Base-by-base conservation (phyloP, 257 asterid species). In the Capsicum rhomboideum region DNA sequence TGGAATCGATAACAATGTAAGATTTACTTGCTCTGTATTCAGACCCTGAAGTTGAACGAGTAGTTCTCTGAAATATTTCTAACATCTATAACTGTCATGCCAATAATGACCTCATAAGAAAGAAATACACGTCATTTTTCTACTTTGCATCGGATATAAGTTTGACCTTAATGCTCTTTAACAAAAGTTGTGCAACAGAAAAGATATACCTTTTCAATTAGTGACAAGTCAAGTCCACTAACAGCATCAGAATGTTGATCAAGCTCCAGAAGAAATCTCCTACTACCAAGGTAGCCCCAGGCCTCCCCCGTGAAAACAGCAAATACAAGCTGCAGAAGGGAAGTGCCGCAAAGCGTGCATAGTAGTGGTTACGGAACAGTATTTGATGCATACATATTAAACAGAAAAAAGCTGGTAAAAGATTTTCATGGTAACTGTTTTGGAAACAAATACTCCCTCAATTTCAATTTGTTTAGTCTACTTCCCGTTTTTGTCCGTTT, bases 251-350 rank as follows among this genome's bases (percentile, higher is more conserved):
- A 91, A 53, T 91, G 94, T 85, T 86, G 92, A 85, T 97, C 98
- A 83, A 91, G 90, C 89, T 95, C 99, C 56, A 89, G 88, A 88
- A 97, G 90, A 85, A 97, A 88, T 91, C 98, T 93, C 83, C 97
- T 89, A 93, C 99, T 97, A 42, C 99, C 99, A 72, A 97, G 92
- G 88, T 93, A 95, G 74, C 99, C 99, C 99, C 99, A 97, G 80
- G 97, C 88, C 89, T 97, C 99, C 82, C 99, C 99, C 63, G 99
- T 97, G 91, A 97, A 88, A 89, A 92, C 95, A 86, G 92, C 89
- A 92, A 94, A 97, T 68, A 93, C 98, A 87, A 97, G 96, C 99
- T 97, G 94, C 85, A 83, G 83, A 74, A 90, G 71, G 79, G 75
- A 79, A 83, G 59, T 61, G 23, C 21, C 66, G 14, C 52, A 14